Evolutionary conservation across 345 rosid genomes (phyloP), one percentile per base, ranked within the genome.

Genomic region (Linum tenue): DNA sequence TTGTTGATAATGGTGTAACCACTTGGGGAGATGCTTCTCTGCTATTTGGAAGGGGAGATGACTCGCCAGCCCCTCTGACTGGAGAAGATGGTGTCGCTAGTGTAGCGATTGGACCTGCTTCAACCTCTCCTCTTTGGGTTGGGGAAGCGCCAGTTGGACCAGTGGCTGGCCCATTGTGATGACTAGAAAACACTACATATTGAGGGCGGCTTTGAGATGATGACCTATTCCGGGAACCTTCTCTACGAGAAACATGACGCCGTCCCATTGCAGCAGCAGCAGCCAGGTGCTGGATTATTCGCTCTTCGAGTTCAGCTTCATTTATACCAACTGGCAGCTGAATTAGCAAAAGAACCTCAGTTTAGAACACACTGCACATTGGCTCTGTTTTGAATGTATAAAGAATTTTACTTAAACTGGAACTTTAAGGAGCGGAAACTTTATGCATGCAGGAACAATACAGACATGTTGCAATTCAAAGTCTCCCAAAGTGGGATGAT

Each of bases 131-230:
- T 69, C 81, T 70, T 69, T 77, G 81, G 68, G 78, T 70, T 16
- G 85, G 82, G 64, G 96, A 85, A 50, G 90, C 77, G 72, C 86
- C 81, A 71, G 79, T 67, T 61, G 78, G 71, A 37, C 74, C 85
- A 69, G 76, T 59, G 22, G 84, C 55, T 64, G 88, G 69, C 59
- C 79, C 69, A 73, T 77, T 75, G 31, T 85, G 82, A 60, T 84
- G 89, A 53, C 83, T 55, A n/a, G 98, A 85, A 67, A 83, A 84
- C 58, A 90, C 85, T 78, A 94, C 71, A 77, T 81, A 83, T 77
- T 82, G 99, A 11, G 88, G 89, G 73, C 83, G 92, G 56, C 86
- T 80, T 68, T 86, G 96, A 76, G 67, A 71, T 65, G 91, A 82
- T 50, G 91, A 78, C 70, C 78, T 70, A 55, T 70, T 63, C 59